Evolutionary conservation across 805 yeast genomes (phyloP).

Genomic region (Candida nanaspora): DNA sequence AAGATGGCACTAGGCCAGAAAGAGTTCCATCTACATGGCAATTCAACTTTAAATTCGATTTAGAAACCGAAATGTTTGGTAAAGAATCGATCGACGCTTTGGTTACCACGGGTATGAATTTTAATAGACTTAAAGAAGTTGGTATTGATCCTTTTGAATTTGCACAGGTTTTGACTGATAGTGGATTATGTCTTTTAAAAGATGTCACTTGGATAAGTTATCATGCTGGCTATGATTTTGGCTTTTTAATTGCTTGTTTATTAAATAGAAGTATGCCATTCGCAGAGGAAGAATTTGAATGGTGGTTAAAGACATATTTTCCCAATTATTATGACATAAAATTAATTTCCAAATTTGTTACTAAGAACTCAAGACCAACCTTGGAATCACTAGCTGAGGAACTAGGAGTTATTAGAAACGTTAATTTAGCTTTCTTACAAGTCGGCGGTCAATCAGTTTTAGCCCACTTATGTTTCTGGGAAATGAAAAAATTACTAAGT

Average conservation of each 20-base stretch:
- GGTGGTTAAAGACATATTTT: slow-evolving; percentile 65
- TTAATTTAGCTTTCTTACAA: slow-evolving; percentile 39
- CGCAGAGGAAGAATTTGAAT: slow-evolving; percentile 68
- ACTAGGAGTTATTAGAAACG: slow-evolving; percentile 56
- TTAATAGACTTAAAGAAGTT: slow-evolving; percentile 59
- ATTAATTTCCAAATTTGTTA: slow-evolving; percentile 26
- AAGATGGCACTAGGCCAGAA: slow-evolving; percentile 62
- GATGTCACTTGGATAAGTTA: slow-evolving; percentile 82
- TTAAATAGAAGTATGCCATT: slow-evolving; percentile 73
- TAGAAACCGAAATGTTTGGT: slow-evolving; percentile 75
- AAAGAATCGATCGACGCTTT: slow-evolving; percentile 77
- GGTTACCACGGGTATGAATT: slow-evolving; percentile 76
- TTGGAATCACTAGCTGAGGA: slow-evolving; percentile 66
- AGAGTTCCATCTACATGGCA: slow-evolving; percentile 82
- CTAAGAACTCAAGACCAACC: slow-evolving; percentile 31
- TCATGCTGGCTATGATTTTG: slow-evolving; percentile 93
- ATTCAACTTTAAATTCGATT: slow-evolving; percentile 82
- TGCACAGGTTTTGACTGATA: slow-evolving; percentile 76
- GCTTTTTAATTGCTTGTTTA: slow-evolving; percentile 73
- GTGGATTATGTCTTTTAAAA: slow-evolving; percentile 74
- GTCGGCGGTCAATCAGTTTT: slow-evolving; percentile 60
- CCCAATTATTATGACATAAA: slow-evolving; percentile 84
- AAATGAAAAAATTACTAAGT: slow-evolving; percentile 29
- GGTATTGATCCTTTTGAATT: slow-evolving; percentile 80
- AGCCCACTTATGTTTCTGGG: slow-evolving; percentile 59